Conservation (phyloP, 1,284 basidiomycete genomes). For the Ceratobasidium sp. region DNA sequence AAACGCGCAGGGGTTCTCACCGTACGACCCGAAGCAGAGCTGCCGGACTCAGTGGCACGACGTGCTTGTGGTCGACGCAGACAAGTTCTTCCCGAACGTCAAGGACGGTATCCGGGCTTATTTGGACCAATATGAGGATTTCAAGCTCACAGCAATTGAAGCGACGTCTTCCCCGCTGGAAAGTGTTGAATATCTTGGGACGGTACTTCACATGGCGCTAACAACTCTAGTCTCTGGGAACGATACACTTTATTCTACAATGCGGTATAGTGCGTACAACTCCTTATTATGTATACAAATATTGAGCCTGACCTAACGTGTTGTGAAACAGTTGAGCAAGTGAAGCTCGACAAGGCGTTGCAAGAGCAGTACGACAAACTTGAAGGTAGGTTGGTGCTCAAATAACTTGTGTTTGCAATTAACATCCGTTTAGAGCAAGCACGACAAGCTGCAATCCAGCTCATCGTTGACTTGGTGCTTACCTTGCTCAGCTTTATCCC, state of each 20-base stretch:
- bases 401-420: background rate
- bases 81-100: slow-evolving; percentile 35
- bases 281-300: background rate
- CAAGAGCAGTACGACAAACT: slow-evolving; percentile 18
- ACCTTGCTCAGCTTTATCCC: slow-evolving; percentile 26
- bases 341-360: slow-evolving; percentile 20
- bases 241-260: slow-evolving; percentile 24
- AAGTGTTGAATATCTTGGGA: slow-evolving; percentile 16
- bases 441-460: slow-evolving; percentile 19
- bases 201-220: slow-evolving; percentile 4
- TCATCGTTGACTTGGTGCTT: slow-evolving; percentile 17
- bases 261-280: slow-evolving; percentile 18
- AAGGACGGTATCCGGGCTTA: slow-evolving; percentile 33
- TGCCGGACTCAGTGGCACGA: slow-evolving; percentile 32
- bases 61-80: slow-evolving; percentile 15
- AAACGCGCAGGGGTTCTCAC: slow-evolving; percentile 25
- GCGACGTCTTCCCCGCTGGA: slow-evolving; percentile 1
- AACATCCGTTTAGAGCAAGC: slow-evolving; percentile 7
- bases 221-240: slow-evolving; percentile 28
- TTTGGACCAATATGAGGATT: slow-evolving; percentile 28
- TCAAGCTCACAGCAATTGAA: slow-evolving; percentile 13
- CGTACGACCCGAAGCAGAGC: slow-evolving; percentile 20
- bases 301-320: background rate
- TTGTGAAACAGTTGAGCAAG: slow-evolving; percentile 16
- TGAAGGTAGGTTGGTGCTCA: slow-evolving; percentile 1